Conservation (phyloP, 2,329 filamentous ascomycete genomes). For the Cordyceps sp. region DNA sequence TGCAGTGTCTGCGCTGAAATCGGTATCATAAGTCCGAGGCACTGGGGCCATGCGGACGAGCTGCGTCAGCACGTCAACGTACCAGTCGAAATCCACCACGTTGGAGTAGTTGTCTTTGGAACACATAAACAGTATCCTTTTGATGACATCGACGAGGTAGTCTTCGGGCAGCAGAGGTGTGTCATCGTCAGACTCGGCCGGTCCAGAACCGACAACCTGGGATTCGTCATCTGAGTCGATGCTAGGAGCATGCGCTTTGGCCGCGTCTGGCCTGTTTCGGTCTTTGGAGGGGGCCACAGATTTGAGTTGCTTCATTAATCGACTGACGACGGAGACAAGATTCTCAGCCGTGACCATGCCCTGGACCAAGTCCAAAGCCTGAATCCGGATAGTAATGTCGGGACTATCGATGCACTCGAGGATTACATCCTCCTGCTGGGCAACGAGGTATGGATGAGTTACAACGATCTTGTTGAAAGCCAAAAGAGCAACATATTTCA, state of each 20-base stretch:
- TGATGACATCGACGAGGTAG: constrained; percentile 71
- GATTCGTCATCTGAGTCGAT: constrained; percentile 34
- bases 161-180: constrained; percentile 61
- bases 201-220: constrained; percentile 25
- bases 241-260: constrained; percentile 26
- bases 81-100: constrained; percentile 91
- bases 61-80: constrained; percentile 77
- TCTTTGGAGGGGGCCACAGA: constrained; percentile 38
- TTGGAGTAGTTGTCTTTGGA: constrained; percentile 76
- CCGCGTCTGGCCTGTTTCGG: constrained; percentile 16
- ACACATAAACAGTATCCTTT: constrained; percentile 75
- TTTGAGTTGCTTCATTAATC: constrained; percentile 74
- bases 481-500: constrained; percentile 92
- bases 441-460: constrained; percentile 77
- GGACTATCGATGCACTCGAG: constrained; percentile 89
- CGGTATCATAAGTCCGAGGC: constrained; percentile 22
- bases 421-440: constrained; percentile 89
- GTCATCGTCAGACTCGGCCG: constrained; percentile 19
- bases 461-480: constrained; percentile 90
- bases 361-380: constrained; percentile 79
- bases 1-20: constrained; percentile 14
- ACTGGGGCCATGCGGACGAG: constrained; percentile 55
- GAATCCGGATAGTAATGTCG: constrained; percentile 88
- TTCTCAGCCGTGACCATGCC: constrained; percentile 89
- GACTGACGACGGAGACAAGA: constrained; percentile 66